Evolutionary conservation across 164 flowering plant genomes (phyloP), one percentile per base, ranked within the genome.

Genomic region (Echeveria elegans): DNA sequence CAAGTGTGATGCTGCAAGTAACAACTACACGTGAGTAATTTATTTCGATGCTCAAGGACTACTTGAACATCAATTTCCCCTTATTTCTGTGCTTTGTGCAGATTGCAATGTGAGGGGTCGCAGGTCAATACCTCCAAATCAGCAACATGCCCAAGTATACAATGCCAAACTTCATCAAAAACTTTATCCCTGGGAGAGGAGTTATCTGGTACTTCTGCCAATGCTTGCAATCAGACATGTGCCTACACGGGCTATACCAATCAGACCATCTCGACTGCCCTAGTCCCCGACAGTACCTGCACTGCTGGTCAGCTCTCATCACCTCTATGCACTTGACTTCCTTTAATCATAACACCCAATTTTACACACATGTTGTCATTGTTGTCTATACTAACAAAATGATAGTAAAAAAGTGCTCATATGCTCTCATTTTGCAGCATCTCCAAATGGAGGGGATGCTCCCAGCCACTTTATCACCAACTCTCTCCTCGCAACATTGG

Each of bases 181-280:
- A 69, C 40, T 67, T 37, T 82, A 23, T 67, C 26, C 43, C 34
- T 90, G 0, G 92, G 95, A 48, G 74, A 80, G 29, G 59, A 26
- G 32, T 9, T 56, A 66, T 19, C 80, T 5, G 40, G 72, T 10
- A 16, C 80, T 5, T 50, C 74, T 10, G 29, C 74, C 0, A 50
- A 37, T 29, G 77, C 87, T 52, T 67, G 65, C 37, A 62, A 23
- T 32, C 70, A 78, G 0, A 64, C 76, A 2, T 91, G 96, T 66
- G 79, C 83, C 30, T 92, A 92, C 48, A 79, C 88, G 12, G 97
- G 97, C 53, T 92, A 72, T 72, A 68, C 8, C 29, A 70, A 71
- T 26, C 70, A 43, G 45, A 69, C 68, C 40, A 81, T 91, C 72
- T 67, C 76, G 28, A 76, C 87, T n/a, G 59, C 68, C 12, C 69